Percentiles rank a stretch among this genome's conserved stretches.
These are phyloP conservation scores for Sicyos edulis DNA, from an alignment of 306 rosid species.

Conservation along the genomic window DNA sequence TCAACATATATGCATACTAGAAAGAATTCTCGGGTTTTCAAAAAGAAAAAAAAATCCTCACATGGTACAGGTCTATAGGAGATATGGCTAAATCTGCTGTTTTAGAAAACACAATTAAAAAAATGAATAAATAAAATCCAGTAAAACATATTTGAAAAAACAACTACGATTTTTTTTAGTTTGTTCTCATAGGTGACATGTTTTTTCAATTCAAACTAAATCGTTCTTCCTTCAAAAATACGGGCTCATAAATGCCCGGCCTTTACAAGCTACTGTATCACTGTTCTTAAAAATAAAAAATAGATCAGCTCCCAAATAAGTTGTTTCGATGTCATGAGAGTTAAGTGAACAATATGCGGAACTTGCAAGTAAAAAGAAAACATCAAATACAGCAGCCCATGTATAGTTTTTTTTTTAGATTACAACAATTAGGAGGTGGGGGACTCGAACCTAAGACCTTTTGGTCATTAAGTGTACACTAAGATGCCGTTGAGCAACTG, in stretches of 20 bases:
- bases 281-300: too few relatives aligned
- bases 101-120: neutral
- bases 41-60: too few relatives aligned
- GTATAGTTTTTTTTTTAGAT: too few relatives aligned
- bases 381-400: too few relatives aligned
- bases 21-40: neutral
- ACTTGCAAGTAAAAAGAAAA: too few relatives aligned
- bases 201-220: neutral
- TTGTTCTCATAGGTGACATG: neutral
- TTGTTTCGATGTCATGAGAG: too few relatives aligned
- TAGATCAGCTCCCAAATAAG: too few relatives aligned
- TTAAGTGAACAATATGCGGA: too few relatives aligned
- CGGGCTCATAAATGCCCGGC: neutral
- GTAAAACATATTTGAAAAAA: neutral
- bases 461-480: too few relatives aligned
- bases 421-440: too few relatives aligned
- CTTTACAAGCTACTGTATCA: neutral
- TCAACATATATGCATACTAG: constrained; percentile 3
- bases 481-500: too few relatives aligned
- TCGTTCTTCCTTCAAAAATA: neutral
- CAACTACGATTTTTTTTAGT: neutral
- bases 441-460: too few relatives aligned
- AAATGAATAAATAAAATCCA: neutral
- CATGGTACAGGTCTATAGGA: neutral
- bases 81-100: neutral